Percentiles rank a stretch among this genome's conserved stretches.
These are phyloP conservation scores for Pascua guehoae DNA, from an alignment of 1,284 basidiomycete genomes.

Conservation along the genomic window DNA sequence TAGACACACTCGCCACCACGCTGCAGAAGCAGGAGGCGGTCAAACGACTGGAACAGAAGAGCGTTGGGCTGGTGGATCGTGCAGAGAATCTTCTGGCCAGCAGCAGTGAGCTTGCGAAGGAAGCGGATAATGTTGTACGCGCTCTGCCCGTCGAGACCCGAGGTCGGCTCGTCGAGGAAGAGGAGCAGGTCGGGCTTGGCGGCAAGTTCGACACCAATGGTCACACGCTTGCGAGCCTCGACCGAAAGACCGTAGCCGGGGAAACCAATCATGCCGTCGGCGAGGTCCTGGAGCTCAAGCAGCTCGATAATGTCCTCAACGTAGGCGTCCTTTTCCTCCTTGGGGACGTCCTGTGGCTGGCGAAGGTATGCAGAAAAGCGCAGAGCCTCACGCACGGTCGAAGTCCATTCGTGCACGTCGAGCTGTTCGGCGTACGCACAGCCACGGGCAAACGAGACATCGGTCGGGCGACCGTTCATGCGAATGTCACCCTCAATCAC, in stretches of 20 bases:
- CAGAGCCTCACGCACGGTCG: constrained; percentile 60
- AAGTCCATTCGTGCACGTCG: constrained; percentile 81
- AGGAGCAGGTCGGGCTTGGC: constrained; percentile 58
- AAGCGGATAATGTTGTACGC: constrained; percentile 57
- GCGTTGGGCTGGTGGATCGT: constrained; percentile 53
- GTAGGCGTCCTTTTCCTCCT: constrained; percentile 56
- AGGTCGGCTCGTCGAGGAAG: constrained; percentile 58
- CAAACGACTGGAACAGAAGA: constrained; percentile 57
- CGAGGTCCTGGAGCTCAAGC: constrained; percentile 54
- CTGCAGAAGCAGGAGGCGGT: constrained; percentile 55
- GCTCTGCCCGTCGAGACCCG: constrained; percentile 58
- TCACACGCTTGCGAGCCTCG: constrained; percentile 57
- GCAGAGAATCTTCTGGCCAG: constrained; percentile 60
- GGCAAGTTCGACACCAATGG: constrained; percentile 60
- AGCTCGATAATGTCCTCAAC: constrained; percentile 56
- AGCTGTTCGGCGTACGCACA: constrained; percentile 56
- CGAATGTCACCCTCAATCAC: constrained; percentile 53
- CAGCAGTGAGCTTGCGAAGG: constrained; percentile 57
- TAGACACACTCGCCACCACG: constrained; percentile 49
- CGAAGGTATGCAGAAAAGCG: constrained; percentile 60
- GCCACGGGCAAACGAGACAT: constrained; percentile 51
- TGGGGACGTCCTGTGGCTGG: constrained; percentile 53
- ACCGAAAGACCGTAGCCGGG: constrained; percentile 55
- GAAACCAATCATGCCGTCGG: constrained; percentile 53
- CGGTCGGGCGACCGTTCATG: constrained; percentile 55